Percentiles rank a stretch among this genome's conserved stretches.
Conservation (phyloP, 2,329 filamentous ascomycete genomes). For the Claviceps sp. region DNA sequence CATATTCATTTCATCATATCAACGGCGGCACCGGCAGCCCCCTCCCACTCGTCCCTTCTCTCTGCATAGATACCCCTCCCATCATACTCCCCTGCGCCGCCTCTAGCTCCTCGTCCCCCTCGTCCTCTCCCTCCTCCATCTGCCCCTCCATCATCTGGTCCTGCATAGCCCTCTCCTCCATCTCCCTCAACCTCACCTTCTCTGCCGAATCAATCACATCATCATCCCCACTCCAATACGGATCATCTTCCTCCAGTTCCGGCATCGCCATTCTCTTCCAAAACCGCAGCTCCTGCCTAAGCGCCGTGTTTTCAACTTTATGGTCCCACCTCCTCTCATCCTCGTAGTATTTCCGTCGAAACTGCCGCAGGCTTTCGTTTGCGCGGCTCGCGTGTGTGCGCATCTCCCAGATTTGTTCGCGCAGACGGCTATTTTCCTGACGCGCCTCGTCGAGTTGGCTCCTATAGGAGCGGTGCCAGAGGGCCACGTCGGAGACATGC, state of each 20-base stretch:
- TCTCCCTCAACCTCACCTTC: conserved; percentile 40
- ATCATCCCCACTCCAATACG: conserved; percentile 52
- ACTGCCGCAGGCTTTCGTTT: conserved; percentile 43
- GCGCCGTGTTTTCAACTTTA: conserved; percentile 36
- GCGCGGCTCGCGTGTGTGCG: conserved; percentile 44
- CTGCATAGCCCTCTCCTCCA: conserved; percentile 32
- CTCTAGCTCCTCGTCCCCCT: conserved; percentile 13
- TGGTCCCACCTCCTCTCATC: conserved; percentile 40
- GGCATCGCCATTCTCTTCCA: conserved; percentile 57
- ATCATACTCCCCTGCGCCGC: conserved; percentile 13
- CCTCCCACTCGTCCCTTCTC: conserved; percentile 19
- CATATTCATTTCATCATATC: background rate
- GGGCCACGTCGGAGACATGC: conserved; percentile 45
- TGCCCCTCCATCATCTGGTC: conserved; percentile 22
- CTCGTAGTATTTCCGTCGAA: conserved; percentile 43
- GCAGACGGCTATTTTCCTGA: conserved; percentile 47
- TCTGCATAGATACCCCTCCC: conserved; percentile 26
- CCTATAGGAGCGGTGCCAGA: conserved; percentile 55
- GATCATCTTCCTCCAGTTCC: conserved; percentile 43
- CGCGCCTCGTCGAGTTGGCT: conserved; percentile 51
- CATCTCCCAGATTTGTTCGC: conserved; percentile 56
- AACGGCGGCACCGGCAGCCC: conserved; percentile 18
- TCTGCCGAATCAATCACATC: conserved; percentile 48
- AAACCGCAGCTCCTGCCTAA: conserved; percentile 46
- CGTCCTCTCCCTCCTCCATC: conserved; percentile 21